Conservation (phyloP, 2,329 filamentous ascomycete genomes). For the Pseudocercospora macadamiae region DNA sequence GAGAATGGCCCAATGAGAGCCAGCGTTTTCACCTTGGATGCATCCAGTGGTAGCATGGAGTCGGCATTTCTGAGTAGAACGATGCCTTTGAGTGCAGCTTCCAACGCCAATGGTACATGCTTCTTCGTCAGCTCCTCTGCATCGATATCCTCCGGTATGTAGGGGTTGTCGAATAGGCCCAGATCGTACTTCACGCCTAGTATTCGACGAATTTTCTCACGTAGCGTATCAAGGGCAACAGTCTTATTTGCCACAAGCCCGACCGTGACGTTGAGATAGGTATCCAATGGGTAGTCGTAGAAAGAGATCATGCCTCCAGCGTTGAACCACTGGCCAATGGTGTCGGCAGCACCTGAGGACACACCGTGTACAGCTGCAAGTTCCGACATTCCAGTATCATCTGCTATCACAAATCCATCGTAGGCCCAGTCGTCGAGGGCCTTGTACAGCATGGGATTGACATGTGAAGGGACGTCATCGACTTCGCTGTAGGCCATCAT, state of each 20-base stretch:
- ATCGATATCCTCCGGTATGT: conserved; percentile 21
- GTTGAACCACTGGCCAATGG: conserved; percentile 24
- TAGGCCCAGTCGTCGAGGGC: conserved; percentile 21
- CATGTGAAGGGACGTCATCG: conserved; percentile 22
- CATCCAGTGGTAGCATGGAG: conserved; percentile 11
- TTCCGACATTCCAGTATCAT: conserved; percentile 25
- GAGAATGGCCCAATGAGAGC: conserved; percentile 23
- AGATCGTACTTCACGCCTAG: conserved; percentile 24
- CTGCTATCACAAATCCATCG: conserved; percentile 23
- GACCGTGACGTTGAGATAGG: conserved; percentile 18
- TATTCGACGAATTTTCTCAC: conserved; percentile 20
- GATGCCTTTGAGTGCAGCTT: conserved; percentile 22
- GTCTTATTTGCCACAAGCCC: conserved; percentile 13
- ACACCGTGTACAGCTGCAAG: conserved; percentile 16
- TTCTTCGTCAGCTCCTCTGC: conserved; percentile 12
- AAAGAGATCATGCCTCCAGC: conserved; percentile 24
- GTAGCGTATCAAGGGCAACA: conserved; percentile 12
- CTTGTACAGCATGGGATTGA: conserved; percentile 23
- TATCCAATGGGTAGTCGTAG: conserved; percentile 25
- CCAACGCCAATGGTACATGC: conserved; percentile 17
- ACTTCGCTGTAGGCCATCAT: conserved; percentile 27
- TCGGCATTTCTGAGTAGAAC: conserved; percentile 22
- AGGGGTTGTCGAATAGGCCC: conserved; percentile 21
- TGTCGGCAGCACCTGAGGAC: conserved; percentile 8
- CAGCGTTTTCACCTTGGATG: conserved; percentile 6